Percentiles rank a stretch among this genome's conserved stretches.
Evolutionary conservation across 2,329 filamentous ascomycete genomes (phyloP).

Genomic region (Colletotrichum lentis): DNA sequence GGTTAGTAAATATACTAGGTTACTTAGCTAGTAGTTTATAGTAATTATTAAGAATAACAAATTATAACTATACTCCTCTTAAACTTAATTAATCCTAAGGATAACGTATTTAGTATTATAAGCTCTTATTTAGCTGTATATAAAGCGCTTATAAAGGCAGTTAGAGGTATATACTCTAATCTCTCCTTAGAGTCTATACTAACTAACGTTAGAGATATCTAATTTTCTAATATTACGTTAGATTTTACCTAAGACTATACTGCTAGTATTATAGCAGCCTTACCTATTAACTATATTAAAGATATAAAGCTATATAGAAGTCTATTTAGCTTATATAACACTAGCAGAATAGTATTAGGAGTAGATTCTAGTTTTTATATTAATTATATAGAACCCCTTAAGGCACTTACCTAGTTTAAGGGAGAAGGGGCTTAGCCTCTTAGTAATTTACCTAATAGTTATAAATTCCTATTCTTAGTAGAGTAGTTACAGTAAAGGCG

Average conservation of each 20-base stretch:
- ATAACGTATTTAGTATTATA: conserved; percentile 51
- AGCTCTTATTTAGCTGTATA: conserved; percentile 51
- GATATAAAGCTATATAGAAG: conserved; percentile 48
- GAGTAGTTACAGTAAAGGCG: neutral
- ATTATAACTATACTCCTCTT: conserved; percentile 48
- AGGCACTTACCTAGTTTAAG: conserved; percentile 30
- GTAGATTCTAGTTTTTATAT: conserved; percentile 50
- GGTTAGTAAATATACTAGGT: conserved; percentile 50
- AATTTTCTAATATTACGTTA: conserved; percentile 40
- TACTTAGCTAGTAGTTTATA: conserved; percentile 52
- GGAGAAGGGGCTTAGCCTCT: conserved; percentile 38
- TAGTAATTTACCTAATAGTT: conserved; percentile 40
- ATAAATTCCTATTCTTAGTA: conserved; percentile 33
- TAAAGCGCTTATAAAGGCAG: conserved; percentile 46
- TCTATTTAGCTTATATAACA: conserved; percentile 46
- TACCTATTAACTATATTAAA: conserved; percentile 51
- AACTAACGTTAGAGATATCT: conserved; percentile 36
- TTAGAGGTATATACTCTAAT: conserved; percentile 40
- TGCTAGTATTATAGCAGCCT: conserved; percentile 46
- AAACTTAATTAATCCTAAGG: conserved; percentile 42
- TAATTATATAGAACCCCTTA: conserved; percentile 48
- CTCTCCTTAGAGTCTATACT: neutral
- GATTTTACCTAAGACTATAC: conserved; percentile 46
- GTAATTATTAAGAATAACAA: conserved; percentile 47
- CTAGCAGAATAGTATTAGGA: conserved; percentile 45